Base-by-base conservation (phyloP, 1,139 yeast genomes). In the Geotrichum phurueaensis region DNA sequence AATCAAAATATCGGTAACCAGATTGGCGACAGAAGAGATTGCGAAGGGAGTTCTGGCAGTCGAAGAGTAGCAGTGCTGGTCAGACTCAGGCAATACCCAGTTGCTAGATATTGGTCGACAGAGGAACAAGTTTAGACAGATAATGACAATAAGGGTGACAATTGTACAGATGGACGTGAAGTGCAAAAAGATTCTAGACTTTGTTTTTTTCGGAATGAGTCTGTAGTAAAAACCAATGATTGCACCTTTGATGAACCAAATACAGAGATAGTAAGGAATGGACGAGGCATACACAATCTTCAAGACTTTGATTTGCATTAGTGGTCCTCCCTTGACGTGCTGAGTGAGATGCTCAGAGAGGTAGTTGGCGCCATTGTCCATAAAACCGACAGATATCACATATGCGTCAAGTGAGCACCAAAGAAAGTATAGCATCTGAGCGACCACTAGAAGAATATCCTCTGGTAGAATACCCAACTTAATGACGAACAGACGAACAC, bases 161-260 rank as follows among this genome's bases (percentile, higher is more conserved):
- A 57, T 51, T 13, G 68, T 60, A 31, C 67, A 56, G 2, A 56
- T 62, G 5, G 67, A 43, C 23, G 70, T 66, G 53, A 62, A n/a
- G 53, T 64, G 62, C 57, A 71, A 59, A 50, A 67, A 64, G n/a
- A 43, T 51, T 39, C 73, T 61, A 9, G 67, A 64, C 62, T 64
- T 67, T 31, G 68, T 67, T 20, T 63, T 64, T 27, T 63, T 64
- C 20, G 73, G 73, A 31, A 71, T 67, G 45, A 71, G 64, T 39
- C 72, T 64, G 57, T 65, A 69, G 62, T 69, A 71, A 47, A 71
- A 65, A 10, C 71, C 70, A 36, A 71, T 57, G 49, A 71, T 65
- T n/a, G 72, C 69, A 53, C 65, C 67, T 60, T 71, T 71, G 65
- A 71, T 67, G 59, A 64, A 57, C 74, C 74, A 71, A 39, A 70